phyloP scores from a whole-genome alignment of 192 early-diverging fungal genomes.

The Spizellomyces sp. region DNA sequence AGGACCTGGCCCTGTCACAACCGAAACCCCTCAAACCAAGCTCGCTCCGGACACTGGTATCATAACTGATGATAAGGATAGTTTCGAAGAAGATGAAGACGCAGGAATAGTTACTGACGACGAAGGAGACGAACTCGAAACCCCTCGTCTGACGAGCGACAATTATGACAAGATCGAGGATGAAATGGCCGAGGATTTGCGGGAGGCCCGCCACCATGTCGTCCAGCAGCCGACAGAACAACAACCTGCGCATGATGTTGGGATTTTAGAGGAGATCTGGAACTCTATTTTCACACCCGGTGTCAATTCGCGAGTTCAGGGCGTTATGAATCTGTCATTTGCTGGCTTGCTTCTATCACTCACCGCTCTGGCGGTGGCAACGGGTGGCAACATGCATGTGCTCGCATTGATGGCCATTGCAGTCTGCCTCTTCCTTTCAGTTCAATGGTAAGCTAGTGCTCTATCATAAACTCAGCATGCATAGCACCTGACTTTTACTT shows the following conservation, averaged over 20 bases:
- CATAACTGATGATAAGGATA: not conserved
- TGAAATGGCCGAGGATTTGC: not conserved
- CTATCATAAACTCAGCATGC: not conserved
- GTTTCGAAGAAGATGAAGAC: not conserved
- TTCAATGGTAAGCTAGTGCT: constrained; percentile 43
- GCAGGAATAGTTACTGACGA: not conserved
- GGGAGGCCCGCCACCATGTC: not conserved
- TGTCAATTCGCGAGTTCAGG: constrained; percentile 39
- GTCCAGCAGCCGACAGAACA: not conserved
- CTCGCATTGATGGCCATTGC: constrained; percentile 39
- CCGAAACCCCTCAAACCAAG: not conserved
- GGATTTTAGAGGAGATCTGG: constrained; percentile 37
- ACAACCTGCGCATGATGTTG: not conserved
- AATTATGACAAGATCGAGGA: not conserved
- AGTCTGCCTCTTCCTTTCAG: constrained; percentile 35
- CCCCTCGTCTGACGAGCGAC: not conserved
- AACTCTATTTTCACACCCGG: constrained; percentile 48
- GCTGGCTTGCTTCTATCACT: constrained; percentile 37
- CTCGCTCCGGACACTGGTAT: not conserved
- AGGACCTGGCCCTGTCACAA: not conserved
- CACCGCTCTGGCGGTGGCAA: constrained; percentile 26
- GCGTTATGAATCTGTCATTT: constrained; percentile 46
- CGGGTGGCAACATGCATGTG: constrained; percentile 42
- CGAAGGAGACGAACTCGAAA: not conserved
- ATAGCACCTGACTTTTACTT: not conserved